Conservation (phyloP, 140 eudicot species). For the Stevia rebaudiana region DNA sequence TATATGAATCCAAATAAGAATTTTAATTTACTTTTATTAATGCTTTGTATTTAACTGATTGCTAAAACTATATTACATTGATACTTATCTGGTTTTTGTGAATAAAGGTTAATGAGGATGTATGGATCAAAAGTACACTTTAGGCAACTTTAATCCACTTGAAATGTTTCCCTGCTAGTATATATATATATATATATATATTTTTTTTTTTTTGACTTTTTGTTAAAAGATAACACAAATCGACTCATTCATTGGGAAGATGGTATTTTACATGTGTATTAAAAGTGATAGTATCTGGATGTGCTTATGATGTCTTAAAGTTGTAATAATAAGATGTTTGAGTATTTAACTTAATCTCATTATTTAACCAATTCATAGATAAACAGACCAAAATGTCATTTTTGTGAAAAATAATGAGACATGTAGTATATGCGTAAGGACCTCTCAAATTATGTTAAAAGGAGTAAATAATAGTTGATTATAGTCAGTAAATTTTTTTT, state of each 20-base stretch:
- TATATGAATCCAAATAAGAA: no score
- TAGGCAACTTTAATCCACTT: background rate
- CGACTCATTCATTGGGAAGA: background rate
- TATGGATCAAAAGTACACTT: background rate
- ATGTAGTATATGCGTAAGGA: background rate
- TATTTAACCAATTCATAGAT: background rate
- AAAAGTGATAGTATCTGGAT: background rate
- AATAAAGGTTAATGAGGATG: background rate
- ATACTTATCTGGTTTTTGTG: background rate
- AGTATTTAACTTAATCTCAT: background rate
- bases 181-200: no score
- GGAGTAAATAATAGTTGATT: background rate
- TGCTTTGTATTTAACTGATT: background rate
- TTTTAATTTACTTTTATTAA: background rate
- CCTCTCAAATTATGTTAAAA: background rate
- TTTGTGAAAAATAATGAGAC: background rate
- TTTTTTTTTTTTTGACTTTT: background rate
- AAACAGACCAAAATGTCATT: background rate
- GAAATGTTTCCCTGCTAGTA: background rate
- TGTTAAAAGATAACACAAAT: constrained; percentile 1
- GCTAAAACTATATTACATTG: background rate
- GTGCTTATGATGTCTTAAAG: background rate
- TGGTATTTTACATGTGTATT: background rate
- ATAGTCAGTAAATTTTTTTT: no score
- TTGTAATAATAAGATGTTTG: background rate